Conservation (phyloP, 2,329 filamentous ascomycete species). For the Neopestalotiopsis rosae region DNA sequence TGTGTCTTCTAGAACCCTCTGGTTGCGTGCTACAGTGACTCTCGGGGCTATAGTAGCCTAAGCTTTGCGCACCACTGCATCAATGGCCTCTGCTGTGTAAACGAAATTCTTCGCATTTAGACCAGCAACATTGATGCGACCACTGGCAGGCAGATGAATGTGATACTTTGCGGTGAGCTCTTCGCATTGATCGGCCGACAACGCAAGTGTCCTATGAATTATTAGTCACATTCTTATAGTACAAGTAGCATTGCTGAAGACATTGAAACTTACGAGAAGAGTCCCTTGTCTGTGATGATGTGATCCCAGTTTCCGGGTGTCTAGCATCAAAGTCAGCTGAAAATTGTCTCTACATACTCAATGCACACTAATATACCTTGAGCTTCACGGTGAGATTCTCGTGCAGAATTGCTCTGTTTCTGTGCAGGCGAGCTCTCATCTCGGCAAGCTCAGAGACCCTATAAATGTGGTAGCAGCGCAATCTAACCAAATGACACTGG, state of each 20-base stretch:
- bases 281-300: background rate
- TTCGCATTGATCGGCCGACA: constrained; percentile 4
- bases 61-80: background rate
- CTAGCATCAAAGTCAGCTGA: background rate
- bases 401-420: background rate
- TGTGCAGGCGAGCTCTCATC: background rate
- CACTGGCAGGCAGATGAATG: background rate
- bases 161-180: background rate
- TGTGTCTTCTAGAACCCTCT: background rate
- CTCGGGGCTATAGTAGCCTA: background rate
- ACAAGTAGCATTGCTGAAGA: background rate
- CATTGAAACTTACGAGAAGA: constrained; percentile 1
- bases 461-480: background rate
- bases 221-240: background rate
- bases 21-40: background rate
- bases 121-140: constrained; percentile 10
- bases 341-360: background rate
- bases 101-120: background rate
- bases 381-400: background rate
- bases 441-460: background rate
- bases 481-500: background rate
- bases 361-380: background rate
- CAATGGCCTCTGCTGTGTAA: constrained; percentile 4
- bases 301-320: constrained; percentile 7
- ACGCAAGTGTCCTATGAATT: background rate